Conservation (phyloP, 164 flowering plant species). For the Magnolia sinica region DNA sequence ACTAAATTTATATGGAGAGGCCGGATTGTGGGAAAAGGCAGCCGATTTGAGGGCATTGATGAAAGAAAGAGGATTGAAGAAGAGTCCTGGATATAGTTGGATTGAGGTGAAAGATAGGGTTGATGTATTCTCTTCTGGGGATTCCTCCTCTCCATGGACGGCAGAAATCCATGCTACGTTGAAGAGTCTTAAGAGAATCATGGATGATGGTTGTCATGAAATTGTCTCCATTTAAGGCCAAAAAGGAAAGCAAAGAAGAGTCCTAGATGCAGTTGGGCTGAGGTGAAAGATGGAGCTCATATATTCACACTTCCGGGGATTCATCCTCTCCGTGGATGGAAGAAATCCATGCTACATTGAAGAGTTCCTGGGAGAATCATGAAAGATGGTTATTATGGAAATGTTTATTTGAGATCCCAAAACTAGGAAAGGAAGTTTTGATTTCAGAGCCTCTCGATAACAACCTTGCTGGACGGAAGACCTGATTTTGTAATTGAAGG, state of each 20-base stretch:
- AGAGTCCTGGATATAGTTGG: constrained; percentile 67
- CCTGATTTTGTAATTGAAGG: constrained; percentile 30
- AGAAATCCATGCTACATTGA: background rate
- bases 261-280: background rate
- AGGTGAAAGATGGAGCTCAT: background rate
- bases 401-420: background rate
- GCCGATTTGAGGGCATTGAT: constrained; percentile 36
- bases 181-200: constrained; percentile 31
- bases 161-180: constrained; percentile 33
- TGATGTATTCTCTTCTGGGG: constrained; percentile 43
- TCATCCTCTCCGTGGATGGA: background rate
- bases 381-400: background rate
- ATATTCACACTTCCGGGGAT: background rate
- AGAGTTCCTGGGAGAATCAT: background rate
- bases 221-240: background rate
- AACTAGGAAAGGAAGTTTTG: no score
- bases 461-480: constrained; percentile 32
- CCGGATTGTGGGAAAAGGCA: constrained; percentile 42
- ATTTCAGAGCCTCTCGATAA: constrained; percentile 28
- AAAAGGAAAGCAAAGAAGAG: background rate
- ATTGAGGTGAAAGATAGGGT: constrained; percentile 43
- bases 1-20: constrained; percentile 45
- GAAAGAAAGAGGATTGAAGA: constrained; percentile 49
- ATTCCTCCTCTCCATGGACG: constrained; percentile 36
- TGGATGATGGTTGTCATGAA: constrained; percentile 22